phyloP scores from a whole-genome alignment of 2,329 filamentous ascomycete genomes.

The Dryadomyces quercivorus region DNA sequence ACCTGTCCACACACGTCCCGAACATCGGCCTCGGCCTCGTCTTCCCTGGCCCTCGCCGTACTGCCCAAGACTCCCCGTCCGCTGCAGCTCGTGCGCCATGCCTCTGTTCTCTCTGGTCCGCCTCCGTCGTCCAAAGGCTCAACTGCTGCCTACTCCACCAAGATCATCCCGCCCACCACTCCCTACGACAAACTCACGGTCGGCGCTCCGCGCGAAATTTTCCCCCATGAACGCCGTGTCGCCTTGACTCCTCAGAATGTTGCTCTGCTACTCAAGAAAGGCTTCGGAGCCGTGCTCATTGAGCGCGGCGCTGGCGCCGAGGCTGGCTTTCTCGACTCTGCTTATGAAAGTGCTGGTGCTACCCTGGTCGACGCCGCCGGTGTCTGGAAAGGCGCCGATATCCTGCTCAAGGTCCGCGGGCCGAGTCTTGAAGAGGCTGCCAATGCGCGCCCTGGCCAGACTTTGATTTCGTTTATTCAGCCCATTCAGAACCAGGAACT shows the following conservation, averaged over 20 bases:
- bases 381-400: slow-evolving; percentile 66
- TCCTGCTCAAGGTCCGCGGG: slow-evolving; percentile 73
- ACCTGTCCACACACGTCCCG: slow-evolving; percentile 15
- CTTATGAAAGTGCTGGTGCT: slow-evolving; percentile 67
- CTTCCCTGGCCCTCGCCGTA: slow-evolving; percentile 14
- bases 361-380: slow-evolving; percentile 52
- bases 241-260: slow-evolving; percentile 79
- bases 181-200: slow-evolving; percentile 65
- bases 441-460: slow-evolving; percentile 54
- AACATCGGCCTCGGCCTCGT: neutral
- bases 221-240: slow-evolving; percentile 66
- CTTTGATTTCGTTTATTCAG: slow-evolving; percentile 73
- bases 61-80: slow-evolving; percentile 15
- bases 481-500: slow-evolving; percentile 67
- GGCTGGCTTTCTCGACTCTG: slow-evolving; percentile 66
- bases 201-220: slow-evolving; percentile 71
- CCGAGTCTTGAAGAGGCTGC: slow-evolving; percentile 60
- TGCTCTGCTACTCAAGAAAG: slow-evolving; percentile 71
- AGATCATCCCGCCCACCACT: slow-evolving; percentile 29
- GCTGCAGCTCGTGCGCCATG: slow-evolving; percentile 27
- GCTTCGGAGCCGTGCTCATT: slow-evolving; percentile 63
- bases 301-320: slow-evolving; percentile 68
- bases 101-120: slow-evolving; percentile 21
- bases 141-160: slow-evolving; percentile 26
- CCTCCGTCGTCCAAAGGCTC: slow-evolving; percentile 7